Percentiles rank a stretch among this genome's conserved stretches.
phyloP scores from a whole-genome alignment of 1,284 basidiomycete genomes.

The Chondrostereum purpureum region DNA sequence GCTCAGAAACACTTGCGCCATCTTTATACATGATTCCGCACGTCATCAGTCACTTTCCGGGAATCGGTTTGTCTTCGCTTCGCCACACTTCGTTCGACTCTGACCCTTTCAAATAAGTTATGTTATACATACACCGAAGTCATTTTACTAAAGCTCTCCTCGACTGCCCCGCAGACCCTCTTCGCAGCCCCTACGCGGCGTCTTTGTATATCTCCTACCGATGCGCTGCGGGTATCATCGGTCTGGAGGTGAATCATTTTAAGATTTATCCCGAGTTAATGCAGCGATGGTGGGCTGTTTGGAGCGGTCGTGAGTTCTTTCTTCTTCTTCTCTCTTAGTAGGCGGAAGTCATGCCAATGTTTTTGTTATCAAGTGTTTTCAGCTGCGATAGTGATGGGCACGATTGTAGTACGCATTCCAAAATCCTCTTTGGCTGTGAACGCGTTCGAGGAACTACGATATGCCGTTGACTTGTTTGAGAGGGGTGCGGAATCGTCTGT shows the following conservation, averaged over 20 bases:
- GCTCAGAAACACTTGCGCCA: neutral
- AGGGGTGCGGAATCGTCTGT: slow-evolving; percentile 1
- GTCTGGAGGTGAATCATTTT: slow-evolving; percentile 11
- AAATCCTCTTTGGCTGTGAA: slow-evolving; percentile 1
- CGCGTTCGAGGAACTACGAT: slow-evolving; percentile 7
- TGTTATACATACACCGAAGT: slow-evolving; percentile 43
- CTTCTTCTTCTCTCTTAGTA: too few species aligned
- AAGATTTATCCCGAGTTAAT: slow-evolving; percentile 1
- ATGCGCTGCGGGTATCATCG: slow-evolving; percentile 39
- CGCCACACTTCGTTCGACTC: slow-evolving; percentile 19
- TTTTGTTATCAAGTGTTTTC: neutral
- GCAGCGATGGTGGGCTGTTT: slow-evolving; percentile 6
- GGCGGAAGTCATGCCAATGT: too few species aligned
- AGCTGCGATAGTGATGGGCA: slow-evolving; percentile 5
- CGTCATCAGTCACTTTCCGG: neutral
- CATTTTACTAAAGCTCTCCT: slow-evolving; percentile 45
- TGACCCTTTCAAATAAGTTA: slow-evolving; percentile 38
- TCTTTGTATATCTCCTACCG: slow-evolving; percentile 42
- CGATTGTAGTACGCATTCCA: slow-evolving; percentile 8
- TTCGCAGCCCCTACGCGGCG: slow-evolving; percentile 38
- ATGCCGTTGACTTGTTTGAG: slow-evolving; percentile 3
- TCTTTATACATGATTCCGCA: slow-evolving; percentile 3
- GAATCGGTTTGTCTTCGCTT: slow-evolving; percentile 12
- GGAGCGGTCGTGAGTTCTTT: slow-evolving; percentile 6
- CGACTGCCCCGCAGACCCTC: slow-evolving; percentile 37